Evolutionary conservation across 768 basidiomycete species (phyloP), one percentile per base, ranked within the genome.

Genomic region (Pulveroboletus sp.): DNA sequence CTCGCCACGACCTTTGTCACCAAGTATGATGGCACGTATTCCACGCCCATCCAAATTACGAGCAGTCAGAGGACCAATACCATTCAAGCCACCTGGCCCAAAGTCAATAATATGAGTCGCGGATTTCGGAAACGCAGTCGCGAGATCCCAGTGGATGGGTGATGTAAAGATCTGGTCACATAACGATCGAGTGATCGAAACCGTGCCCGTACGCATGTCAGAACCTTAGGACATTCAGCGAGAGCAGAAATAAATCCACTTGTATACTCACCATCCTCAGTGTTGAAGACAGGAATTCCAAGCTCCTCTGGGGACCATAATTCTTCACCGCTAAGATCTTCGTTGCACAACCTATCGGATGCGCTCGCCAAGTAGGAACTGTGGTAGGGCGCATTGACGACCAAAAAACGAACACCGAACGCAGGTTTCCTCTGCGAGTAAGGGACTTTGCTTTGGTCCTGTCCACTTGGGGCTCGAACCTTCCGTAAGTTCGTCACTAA

Each of bases 101-200:
- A 99, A 98, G 69, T 99, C 97, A 53, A 98, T 73, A 3, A 91
- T 87, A 66, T 99, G 97, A 5, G 94, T 98, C 0, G 94, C 92
- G 9, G 85, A 79, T 51, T 87, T 78, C 1, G 94, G 90, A 80
- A 98, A 95, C 52, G 83, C 73, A 29, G 91, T 94, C 6, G 94
- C 94, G 60, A 85, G 84, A 35, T 78, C 73, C 97, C 97, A 98
- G 72, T 97, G 89, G 56, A 99, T 94, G 12, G 91, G 89, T 27
- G 76, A 77, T 1, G 86, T 90, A 68, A 95, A 95, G 58, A 98
- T 93, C 65, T 95, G 94, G 55, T 94, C 90, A 69, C 87, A 94
- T 21, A 99, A 77, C 0, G 90, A 91, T 19, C 82, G 81, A 38
- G 93, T 91, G 53, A 99, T 75, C 1, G 92, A 90, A 2, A 79